phyloP scores from a whole-genome alignment of 2,329 filamentous ascomycete species.

The Chaetomiaceae sp. region DNA sequence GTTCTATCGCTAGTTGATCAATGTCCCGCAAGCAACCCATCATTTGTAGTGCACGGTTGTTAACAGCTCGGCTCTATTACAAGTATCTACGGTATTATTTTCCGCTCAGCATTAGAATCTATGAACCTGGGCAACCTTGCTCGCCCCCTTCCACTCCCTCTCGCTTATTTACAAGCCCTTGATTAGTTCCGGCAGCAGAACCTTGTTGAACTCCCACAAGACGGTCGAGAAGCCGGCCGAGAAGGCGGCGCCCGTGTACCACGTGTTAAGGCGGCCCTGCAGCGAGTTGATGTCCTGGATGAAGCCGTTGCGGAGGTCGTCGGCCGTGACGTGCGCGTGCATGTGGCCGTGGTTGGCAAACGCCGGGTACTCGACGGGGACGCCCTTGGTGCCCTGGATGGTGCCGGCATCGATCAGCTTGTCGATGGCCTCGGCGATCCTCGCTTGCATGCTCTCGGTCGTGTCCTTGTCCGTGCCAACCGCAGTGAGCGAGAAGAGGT shows the following conservation, averaged over 20 bases:
- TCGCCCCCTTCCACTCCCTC: too few relatives aligned
- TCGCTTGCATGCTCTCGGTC: constrained; percentile 7
- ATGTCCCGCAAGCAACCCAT: too few relatives aligned
- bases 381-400: constrained; percentile 5
- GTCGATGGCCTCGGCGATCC: constrained; percentile 10
- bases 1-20: too few relatives aligned
- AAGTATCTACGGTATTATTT: too few relatives aligned
- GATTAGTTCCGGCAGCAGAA: constrained; percentile 19
- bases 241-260: constrained; percentile 25
- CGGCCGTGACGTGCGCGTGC: constrained; percentile 16
- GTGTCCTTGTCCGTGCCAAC: constrained; percentile 11
- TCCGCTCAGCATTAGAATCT: too few relatives aligned
- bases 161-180: constrained; percentile 12
- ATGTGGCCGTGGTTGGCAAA: constrained; percentile 18
- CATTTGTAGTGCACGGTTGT: too few relatives aligned
- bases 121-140: too few relatives aligned
- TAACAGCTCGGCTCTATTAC: too few relatives aligned
- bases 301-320: constrained; percentile 21
- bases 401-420: constrained; percentile 20
- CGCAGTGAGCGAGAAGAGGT: constrained; percentile 14
- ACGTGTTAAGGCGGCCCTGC: constrained; percentile 24
- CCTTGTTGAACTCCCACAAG: constrained; percentile 26
- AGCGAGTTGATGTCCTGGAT: constrained; percentile 21
- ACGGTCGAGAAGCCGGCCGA: constrained; percentile 22
- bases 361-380: constrained; percentile 2